Evolutionary conservation across 1,284 basidiomycete species (phyloP).

Genomic region (Heterobasidion parviporum): DNA sequence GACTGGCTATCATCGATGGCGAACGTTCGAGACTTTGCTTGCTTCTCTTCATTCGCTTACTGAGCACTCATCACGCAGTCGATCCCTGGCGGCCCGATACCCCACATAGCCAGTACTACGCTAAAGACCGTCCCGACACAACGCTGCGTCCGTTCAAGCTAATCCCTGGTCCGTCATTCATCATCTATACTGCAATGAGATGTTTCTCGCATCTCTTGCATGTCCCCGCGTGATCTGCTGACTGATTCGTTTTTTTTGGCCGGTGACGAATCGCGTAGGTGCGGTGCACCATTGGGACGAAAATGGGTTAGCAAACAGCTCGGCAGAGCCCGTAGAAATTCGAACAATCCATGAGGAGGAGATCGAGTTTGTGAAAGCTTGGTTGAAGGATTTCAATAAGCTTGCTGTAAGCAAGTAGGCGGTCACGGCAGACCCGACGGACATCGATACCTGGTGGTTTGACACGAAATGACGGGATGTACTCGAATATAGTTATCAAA

Average conservation of each 20-base stretch:
- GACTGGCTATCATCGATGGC: slow-evolving; percentile 83
- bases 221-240: not conserved
- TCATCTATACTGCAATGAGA: not conserved
- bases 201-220: too few species aligned
- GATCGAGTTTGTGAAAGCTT: slow-evolving; percentile 73
- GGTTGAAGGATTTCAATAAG: slow-evolving; percentile 62
- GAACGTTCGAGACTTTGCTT: slow-evolving; percentile 40
- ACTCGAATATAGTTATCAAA: too few species aligned
- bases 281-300: slow-evolving; percentile 91
- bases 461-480: too few species aligned
- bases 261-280: slow-evolving; percentile 29
- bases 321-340: slow-evolving; percentile 74
- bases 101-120: slow-evolving; percentile 75
- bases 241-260: not conserved
- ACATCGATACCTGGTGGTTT: too few species aligned
- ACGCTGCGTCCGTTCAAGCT: slow-evolving; percentile 76
- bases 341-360: slow-evolving; percentile 75
- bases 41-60: not conserved
- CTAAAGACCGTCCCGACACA: slow-evolving; percentile 64
- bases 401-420: slow-evolving; percentile 4
- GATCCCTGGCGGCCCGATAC: slow-evolving; percentile 90
- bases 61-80: slow-evolving; percentile 30
- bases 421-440: not conserved
- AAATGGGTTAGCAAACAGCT: slow-evolving; percentile 63
- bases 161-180: slow-evolving; percentile 60